Conservation (phyloP, 805 yeast genomes). For the Candida quercuum region DNA sequence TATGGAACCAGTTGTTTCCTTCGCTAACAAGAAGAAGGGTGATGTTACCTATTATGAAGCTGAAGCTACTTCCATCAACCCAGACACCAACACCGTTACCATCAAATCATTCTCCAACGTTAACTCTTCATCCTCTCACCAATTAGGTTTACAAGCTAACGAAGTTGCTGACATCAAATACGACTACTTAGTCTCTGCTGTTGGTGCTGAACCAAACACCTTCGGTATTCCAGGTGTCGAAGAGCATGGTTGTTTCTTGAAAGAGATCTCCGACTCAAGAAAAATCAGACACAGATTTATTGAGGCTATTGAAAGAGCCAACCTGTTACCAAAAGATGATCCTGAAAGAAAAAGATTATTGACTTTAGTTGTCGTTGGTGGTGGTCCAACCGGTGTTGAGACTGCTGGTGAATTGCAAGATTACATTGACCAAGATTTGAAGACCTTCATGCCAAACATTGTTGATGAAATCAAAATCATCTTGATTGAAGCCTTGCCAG, state of each 20-base stretch:
- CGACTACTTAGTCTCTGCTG: slow-evolving; percentile 85
- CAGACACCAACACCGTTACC: slow-evolving; percentile 61
- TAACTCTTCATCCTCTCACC: slow-evolving; percentile 31
- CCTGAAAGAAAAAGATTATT: slow-evolving; percentile 82
- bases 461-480: slow-evolving; percentile 81
- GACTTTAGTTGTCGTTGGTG: slow-evolving; percentile 89
- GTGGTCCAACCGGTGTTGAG: slow-evolving; percentile 98
- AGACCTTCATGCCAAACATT: slow-evolving; percentile 82
- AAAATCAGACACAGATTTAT: slow-evolving; percentile 76
- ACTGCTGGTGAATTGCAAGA: slow-evolving; percentile 95
- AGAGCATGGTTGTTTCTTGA: slow-evolving; percentile 80
- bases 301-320: slow-evolving; percentile 86
- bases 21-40: slow-evolving; percentile 74
- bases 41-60: slow-evolving; percentile 85
- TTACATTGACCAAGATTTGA: slow-evolving; percentile 85
- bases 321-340: slow-evolving; percentile 69
- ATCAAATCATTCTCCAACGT: slow-evolving; percentile 39
- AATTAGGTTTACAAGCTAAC: slow-evolving; percentile 30
- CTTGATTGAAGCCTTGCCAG: slow-evolving; percentile 86
- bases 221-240: slow-evolving; percentile 90
- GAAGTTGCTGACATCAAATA: slow-evolving; percentile 47
- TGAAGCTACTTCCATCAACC: slow-evolving; percentile 81
- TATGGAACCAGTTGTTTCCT: slow-evolving; percentile 87
- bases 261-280: slow-evolving; percentile 84
- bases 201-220: slow-evolving; percentile 92